Evolutionary conservation across 2,329 filamentous ascomycete species (phyloP).

Genomic region (Trichoderma harzianum): DNA sequence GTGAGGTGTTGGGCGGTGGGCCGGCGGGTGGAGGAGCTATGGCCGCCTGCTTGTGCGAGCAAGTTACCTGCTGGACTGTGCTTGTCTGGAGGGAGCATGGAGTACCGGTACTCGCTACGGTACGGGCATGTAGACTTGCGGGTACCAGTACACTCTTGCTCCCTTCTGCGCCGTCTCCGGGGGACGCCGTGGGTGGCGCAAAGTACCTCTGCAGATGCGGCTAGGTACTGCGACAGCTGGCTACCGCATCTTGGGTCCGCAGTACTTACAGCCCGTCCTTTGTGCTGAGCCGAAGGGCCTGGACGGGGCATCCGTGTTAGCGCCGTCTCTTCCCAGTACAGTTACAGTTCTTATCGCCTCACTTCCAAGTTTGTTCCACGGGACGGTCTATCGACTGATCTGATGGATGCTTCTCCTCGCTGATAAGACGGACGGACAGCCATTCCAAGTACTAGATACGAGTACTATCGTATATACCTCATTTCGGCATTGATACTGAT

Average conservation of each 20-base stretch:
- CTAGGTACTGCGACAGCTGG: not conserved
- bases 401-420: not conserved
- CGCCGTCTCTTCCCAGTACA: not conserved
- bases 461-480: not conserved
- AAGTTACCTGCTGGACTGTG: not conserved
- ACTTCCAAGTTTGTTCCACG: not conserved
- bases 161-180: not conserved
- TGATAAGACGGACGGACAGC: not conserved
- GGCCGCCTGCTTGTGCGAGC: not conserved
- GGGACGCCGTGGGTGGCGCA: not conserved
- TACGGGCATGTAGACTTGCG: not conserved
- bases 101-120: not conserved
- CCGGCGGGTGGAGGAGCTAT: not conserved
- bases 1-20: not conserved
- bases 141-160: not conserved
- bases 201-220: not conserved
- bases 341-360: constrained; percentile 5
- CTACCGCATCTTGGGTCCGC: not conserved
- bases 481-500: too few species aligned
- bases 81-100: too few species aligned
- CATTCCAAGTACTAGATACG: not conserved
- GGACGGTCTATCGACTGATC: not conserved
- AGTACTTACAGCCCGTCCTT: not conserved
- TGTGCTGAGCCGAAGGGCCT: not conserved
- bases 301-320: not conserved